These are phyloP conservation scores for Hypericum perforatum DNA, from an alignment of 345 rosid genomes.

Conservation along the genomic window DNA sequence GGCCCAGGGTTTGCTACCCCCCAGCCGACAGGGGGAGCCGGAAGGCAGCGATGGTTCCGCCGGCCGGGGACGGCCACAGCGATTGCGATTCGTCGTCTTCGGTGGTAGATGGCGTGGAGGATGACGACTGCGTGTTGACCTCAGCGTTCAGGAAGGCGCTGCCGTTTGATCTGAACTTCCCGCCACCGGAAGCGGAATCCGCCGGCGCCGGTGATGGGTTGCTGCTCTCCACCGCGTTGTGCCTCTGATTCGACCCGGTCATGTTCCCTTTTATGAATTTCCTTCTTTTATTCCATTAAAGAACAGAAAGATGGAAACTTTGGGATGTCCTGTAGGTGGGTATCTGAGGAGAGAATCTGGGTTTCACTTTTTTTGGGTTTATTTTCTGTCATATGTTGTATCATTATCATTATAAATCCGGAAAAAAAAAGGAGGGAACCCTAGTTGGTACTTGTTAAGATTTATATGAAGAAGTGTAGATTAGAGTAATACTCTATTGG, in stretches of 20 bases:
- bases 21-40: neutral
- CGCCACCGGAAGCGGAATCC: constrained; percentile 21
- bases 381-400: too few species aligned
- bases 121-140: constrained; percentile 14
- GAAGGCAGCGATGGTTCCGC: constrained; percentile 12
- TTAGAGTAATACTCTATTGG: too few species aligned
- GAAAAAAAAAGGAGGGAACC: too few species aligned
- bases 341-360: too few species aligned
- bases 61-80: constrained; percentile 30
- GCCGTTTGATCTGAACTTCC: constrained; percentile 38
- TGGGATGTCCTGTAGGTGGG: too few species aligned
- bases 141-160: constrained; percentile 17
- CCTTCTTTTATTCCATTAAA: too few species aligned
- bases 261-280: too few species aligned
- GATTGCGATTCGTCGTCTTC: constrained; percentile 43
- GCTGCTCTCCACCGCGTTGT: constrained; percentile 26
- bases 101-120: constrained; percentile 31
- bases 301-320: too few species aligned
- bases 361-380: too few species aligned
- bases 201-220: constrained; percentile 11
- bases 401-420: too few species aligned
- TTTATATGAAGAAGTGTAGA: too few species aligned
- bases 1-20: constrained; percentile 13
- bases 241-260: constrained; percentile 19
- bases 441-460: too few species aligned